Evolutionary conservation across 2,329 filamentous ascomycete genomes (phyloP).

Genomic region (Penicillium sp.): DNA sequence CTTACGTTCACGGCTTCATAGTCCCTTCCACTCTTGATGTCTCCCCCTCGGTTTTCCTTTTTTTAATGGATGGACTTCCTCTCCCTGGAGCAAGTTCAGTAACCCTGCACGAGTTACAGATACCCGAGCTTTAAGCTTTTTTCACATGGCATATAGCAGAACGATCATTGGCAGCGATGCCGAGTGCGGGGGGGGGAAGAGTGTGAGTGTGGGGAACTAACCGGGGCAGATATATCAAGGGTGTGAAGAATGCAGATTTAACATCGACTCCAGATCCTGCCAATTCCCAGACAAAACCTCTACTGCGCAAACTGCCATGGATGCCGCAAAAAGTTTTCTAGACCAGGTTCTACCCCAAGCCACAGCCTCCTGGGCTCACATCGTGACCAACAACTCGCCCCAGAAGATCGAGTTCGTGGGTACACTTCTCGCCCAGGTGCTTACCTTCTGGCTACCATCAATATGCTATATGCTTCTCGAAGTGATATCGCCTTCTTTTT

Average conservation of each 20-base stretch:
- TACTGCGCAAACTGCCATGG: slow-evolving; percentile 1
- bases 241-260: not conserved
- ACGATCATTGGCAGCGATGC: not conserved
- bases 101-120: not conserved
- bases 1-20: not conserved
- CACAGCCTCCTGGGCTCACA: slow-evolving; percentile 13
- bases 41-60: not conserved
- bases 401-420: slow-evolving; percentile 30
- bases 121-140: not conserved
- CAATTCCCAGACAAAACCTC: not conserved
- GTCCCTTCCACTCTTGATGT: too few relatives aligned
- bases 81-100: not conserved
- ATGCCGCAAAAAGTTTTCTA: not conserved
- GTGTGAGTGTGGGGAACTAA: not conserved
- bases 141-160: not conserved
- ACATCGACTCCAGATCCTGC: not conserved
- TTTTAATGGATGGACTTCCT: not conserved
- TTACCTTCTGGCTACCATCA: slow-evolving; percentile 30
- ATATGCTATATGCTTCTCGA: slow-evolving; percentile 47
- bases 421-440: slow-evolving; percentile 23
- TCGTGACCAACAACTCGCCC: slow-evolving; percentile 20
- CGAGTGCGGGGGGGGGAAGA: not conserved
- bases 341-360: slow-evolving; percentile 7
- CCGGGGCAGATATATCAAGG: not conserved
- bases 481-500: slow-evolving; percentile 47